Base-by-base conservation (phyloP, 2,329 filamentous ascomycete genomes). In the Sclerotinia trifoliorum region DNA sequence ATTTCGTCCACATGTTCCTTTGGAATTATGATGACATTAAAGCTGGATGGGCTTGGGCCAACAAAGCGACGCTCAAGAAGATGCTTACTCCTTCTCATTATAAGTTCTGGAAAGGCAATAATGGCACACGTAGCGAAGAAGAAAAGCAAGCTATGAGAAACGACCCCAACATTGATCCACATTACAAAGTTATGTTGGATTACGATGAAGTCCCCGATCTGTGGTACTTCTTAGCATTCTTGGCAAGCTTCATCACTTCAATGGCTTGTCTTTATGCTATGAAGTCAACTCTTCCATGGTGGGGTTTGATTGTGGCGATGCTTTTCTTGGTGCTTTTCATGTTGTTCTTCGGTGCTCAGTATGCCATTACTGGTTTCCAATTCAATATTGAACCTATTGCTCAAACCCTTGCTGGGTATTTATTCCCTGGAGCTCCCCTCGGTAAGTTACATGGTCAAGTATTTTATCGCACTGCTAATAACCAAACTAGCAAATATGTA, bases 401-500 rank as follows among this genome's bases (percentile, higher is more conserved):
- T 11, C 81, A 83, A 70, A 80, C 83, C 73, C 78, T 84, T 24
- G 78, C 80, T 35, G 83, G 82, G 15, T 84, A 83, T 74, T 80
- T 79, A 75, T 67, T 78, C 76, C 72, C 71, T 11, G 90, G 90
- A 39, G 84, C 84, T 5, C 89, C 90, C 5, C 81, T 92, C 70
- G 67, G 62, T 68, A 61, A 54, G 66, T 24, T 26, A n/a, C 24
- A 65, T 44, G 44, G 10, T 26, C 5, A 26, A 5, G 4, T 29
- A 26, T 35, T 46, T 15, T 42, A 24, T 39, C 3, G 5, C 42
- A 46, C 21, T 21, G 17, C 29, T 56, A 19, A 60, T 61, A 39
- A 10, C 29, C 15, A n/a, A 29, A 29, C 3, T 13, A 66, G 88
- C 88, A 58, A 89, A 91, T 84, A 92, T 73, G 69, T 85, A 91